Base-by-base conservation (phyloP, 2,329 filamentous ascomycete genomes). In the Ceratocystis destructans region DNA sequence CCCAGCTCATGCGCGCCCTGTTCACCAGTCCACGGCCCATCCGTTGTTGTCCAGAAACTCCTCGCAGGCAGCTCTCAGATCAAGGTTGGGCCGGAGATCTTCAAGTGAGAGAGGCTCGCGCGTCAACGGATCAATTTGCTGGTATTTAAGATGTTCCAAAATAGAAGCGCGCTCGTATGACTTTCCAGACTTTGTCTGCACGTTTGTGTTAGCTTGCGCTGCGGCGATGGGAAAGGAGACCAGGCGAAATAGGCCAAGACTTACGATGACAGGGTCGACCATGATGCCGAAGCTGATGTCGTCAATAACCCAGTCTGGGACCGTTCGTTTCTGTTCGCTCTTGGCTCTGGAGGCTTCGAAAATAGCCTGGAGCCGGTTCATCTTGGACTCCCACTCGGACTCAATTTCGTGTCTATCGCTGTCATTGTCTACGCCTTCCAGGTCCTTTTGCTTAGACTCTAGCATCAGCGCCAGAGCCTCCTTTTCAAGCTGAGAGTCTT, bases 161-260 rank as follows among this genome's bases (percentile, higher is more conserved):
- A 99, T 87, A 17, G 89, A 89, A 0, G 89, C 82, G 53, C 93
- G 83, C 74, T 97, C 94, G 74, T 96, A 99, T 1, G 88, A 94
- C 70, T 92, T 89, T 12, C 94, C 94, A 1, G 88, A 92, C 72
- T 88, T 91, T 0, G 89, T 93, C 86, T 79, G 28, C 2, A 25
- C 8, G 71, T 8, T 31, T 61, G 15, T 45, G 68, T 73, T 66
- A 71, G 66, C 46, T 37, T 37, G 31, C 10, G n/a, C 22, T 0
- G 41, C 20, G 3, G 41, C 25, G 22, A 64, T 12, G 7, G 46
- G 22, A n/a, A 12, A 5, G 44, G 31, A 41, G 22, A n/a, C 48
- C 22, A 59, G 4, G 15, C 45, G 31, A 61, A 6, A 57, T 12
- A 31, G 7, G 1, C 8, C 15, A 7, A 31, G 3, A 74, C 79